Evolutionary conservation across 306 rosid genomes (phyloP), one percentile per base, ranked within the genome.

Genomic region (Ziziphus jujuba): DNA sequence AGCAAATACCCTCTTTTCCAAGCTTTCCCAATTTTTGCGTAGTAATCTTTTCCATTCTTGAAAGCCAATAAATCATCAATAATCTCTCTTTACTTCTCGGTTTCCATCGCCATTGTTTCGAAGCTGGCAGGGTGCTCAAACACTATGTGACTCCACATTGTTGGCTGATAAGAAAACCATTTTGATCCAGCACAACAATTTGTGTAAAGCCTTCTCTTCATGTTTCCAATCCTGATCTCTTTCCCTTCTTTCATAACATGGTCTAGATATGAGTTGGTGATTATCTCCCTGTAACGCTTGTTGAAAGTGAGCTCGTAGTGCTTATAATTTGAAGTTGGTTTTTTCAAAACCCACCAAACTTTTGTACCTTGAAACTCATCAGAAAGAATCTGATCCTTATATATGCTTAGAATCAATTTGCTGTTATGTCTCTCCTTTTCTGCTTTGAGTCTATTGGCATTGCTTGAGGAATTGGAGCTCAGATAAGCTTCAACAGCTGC

Each of bases 81-180:
- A 38, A 89, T 84, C 82, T 82, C 92, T 40, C 50, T 23, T 61
- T 89, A 86, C 72, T 78, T 82, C 75, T 75, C 83, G 4, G 79
- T 62, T 20, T 89, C 89, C 88, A 89, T 75, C 7, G 90, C 96
- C 81, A 89, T 67, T 22, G 90, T 84, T 56, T 89, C 85, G 50
- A 89, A 87, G 0, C 88, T 86, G 9, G 96, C 92, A 17, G 92
- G 92, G 72, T 89, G 96, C 82, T 89, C 87, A 59, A 89, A 89
- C 63, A 70, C 84, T 66, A 86, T 84, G 74, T 86, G 90, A 22
- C 87, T 86, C 96, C 96, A 89, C 88, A 80, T 84, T 8, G 0
- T 36, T 75, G 79, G 69, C 80, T 66, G 66, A 23, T 14, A 48
- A 14, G 22, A 40, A 72, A 51, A 28, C 33, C 33, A 28, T 28